phyloP scores from a whole-genome alignment of 257 asterid species.

The Verbena officinalis region DNA sequence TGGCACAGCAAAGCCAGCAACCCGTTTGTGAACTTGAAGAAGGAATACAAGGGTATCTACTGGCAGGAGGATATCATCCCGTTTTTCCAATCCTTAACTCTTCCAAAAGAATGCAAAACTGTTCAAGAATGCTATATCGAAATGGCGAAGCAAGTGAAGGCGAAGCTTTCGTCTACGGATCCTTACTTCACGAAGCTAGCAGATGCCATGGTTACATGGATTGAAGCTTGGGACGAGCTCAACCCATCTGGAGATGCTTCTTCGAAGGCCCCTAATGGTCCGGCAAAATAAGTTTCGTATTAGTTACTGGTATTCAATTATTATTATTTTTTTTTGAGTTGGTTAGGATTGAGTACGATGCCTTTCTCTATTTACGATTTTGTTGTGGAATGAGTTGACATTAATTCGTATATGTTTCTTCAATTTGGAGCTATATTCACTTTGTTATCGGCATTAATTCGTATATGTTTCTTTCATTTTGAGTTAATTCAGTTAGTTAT shows the following conservation, averaged over 20 bases:
- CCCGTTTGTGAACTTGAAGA: slow-evolving; percentile 77
- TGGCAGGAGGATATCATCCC: slow-evolving; percentile 87
- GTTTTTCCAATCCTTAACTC: slow-evolving; percentile 51
- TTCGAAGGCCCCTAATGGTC: slow-evolving; percentile 39
- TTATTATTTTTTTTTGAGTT: background rate
- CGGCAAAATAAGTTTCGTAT: slow-evolving; percentile 37
- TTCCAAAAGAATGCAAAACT: slow-evolving; percentile 65
- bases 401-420: background rate
- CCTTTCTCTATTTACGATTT: background rate
- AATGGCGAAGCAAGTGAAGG: slow-evolving; percentile 65
- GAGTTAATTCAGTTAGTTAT: background rate
- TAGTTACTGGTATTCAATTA: background rate
- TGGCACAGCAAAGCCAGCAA: slow-evolving; percentile 96
- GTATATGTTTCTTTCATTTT: background rate
- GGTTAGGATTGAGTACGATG: no score
- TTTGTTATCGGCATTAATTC: background rate
- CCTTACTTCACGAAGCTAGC: slow-evolving; percentile 71
- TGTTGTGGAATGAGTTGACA: background rate
- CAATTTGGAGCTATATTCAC: background rate
- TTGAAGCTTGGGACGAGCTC: slow-evolving; percentile 86
- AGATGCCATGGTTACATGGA: slow-evolving; percentile 85
- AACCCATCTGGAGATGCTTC: slow-evolving; percentile 56
- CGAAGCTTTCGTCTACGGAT: slow-evolving; percentile 47
- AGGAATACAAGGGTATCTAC: slow-evolving; percentile 81
- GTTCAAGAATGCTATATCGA: slow-evolving; percentile 76